These are phyloP conservation scores for Monosporascus sp. DNA, from an alignment of 2,329 filamentous ascomycete genomes.

Conservation along the genomic window DNA sequence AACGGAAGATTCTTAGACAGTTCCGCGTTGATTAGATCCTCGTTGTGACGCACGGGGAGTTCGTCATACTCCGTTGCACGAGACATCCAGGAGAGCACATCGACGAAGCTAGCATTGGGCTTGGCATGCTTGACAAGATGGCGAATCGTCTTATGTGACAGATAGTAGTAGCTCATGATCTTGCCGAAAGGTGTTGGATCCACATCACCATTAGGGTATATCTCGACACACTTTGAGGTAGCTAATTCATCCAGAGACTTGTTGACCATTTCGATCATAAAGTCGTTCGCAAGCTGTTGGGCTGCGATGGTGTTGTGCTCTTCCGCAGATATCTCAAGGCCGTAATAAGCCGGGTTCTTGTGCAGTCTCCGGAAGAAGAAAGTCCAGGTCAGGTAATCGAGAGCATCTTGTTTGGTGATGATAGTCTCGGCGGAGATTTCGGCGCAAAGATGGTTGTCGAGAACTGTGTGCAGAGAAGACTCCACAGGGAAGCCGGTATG, in stretches of 20 bases:
- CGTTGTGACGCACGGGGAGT: constrained; percentile 94
- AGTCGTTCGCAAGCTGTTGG: constrained; percentile 84
- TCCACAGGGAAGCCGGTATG: constrained; percentile 98
- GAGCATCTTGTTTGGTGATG: constrained; percentile 87
- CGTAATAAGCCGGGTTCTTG: constrained; percentile 98
- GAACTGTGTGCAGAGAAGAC: constrained; percentile 88
- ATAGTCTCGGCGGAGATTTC: constrained; percentile 94
- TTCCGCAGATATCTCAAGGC: constrained; percentile 85
- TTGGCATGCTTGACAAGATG: constrained; percentile 74
- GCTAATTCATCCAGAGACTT: constrained; percentile 77
- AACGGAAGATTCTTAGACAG: constrained; percentile 75
- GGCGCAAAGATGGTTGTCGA: constrained; percentile 94
- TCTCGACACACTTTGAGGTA: constrained; percentile 75
- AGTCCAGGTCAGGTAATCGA: constrained; percentile 98
- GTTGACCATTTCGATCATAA: constrained; percentile 89
- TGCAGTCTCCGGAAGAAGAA: constrained; percentile 97
- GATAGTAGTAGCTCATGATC: constrained; percentile 99
- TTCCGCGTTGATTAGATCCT: constrained; percentile 93
- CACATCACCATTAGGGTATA: constrained; percentile 83
- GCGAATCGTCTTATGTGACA: constrained; percentile 90
- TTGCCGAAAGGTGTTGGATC: constrained; percentile 88
- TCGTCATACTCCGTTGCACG: constrained; percentile 95
- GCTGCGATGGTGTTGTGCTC: constrained; percentile 85
- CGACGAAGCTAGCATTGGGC: constrained; percentile 68
- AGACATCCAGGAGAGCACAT: constrained; percentile 88